These are phyloP conservation scores for Bipolaris oryzae DNA, from an alignment of 2,329 filamentous ascomycete species.

Conservation along the genomic window DNA sequence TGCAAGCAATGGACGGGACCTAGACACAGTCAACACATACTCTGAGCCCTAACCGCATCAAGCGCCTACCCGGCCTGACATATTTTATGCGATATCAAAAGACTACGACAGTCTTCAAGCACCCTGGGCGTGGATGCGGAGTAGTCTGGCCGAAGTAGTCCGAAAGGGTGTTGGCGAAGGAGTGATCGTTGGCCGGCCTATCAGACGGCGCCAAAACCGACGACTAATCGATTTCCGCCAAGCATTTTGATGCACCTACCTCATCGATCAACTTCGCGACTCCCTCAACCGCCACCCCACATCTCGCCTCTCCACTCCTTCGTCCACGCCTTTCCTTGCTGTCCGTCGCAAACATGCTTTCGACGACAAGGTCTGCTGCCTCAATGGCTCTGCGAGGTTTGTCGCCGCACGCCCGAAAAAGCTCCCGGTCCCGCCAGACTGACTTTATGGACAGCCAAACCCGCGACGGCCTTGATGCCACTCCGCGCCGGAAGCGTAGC, in stretches of 20 bases:
- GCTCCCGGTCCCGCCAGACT: slow-evolving; percentile 29
- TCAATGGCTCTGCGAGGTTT: slow-evolving; percentile 63
- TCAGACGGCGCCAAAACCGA: slow-evolving; percentile 37
- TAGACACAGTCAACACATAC: slow-evolving; percentile 39
- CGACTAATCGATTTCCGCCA: slow-evolving; percentile 39
- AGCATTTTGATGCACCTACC: slow-evolving; percentile 38
- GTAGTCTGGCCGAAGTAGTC: slow-evolving; percentile 29
- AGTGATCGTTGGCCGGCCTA: slow-evolving; percentile 31
- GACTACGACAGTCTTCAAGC: neutral
- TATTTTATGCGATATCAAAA: slow-evolving; percentile 7
- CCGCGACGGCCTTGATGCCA: slow-evolving; percentile 66
- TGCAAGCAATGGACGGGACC: slow-evolving; percentile 80
- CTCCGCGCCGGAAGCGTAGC: slow-evolving; percentile 66
- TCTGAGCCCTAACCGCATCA: neutral
- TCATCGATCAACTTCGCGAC: slow-evolving; percentile 35
- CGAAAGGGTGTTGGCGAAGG: slow-evolving; percentile 33
- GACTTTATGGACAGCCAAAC: slow-evolving; percentile 63
- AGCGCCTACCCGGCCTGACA: slow-evolving; percentile 16
- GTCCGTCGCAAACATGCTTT: slow-evolving; percentile 54
- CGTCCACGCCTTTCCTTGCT: slow-evolving; percentile 41
- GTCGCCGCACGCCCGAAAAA: slow-evolving; percentile 30
- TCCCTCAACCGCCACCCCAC: slow-evolving; percentile 42
- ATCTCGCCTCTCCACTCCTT: slow-evolving; percentile 47
- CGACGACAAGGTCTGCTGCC: slow-evolving; percentile 57
- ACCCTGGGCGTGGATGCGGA: slow-evolving; percentile 15